Conservation (phyloP, 2,329 filamentous ascomycete species). For the Xylariaceae sp. region DNA sequence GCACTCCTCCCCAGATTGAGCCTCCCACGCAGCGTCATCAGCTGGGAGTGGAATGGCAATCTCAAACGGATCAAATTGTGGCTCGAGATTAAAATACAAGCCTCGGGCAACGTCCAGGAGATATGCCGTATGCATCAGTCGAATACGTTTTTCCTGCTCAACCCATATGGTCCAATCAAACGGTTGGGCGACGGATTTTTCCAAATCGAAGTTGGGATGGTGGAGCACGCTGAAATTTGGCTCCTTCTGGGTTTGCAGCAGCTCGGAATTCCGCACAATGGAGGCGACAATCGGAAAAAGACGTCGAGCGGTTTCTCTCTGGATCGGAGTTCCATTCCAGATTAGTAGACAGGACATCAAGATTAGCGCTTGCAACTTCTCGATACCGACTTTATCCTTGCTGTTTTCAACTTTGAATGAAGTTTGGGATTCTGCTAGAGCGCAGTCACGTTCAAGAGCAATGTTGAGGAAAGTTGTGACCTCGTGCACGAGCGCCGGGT, state of each 20-base stretch:
- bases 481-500: slow-evolving; percentile 56
- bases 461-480: slow-evolving; percentile 62
- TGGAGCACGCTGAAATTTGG: slow-evolving; percentile 56
- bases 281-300: slow-evolving; percentile 54
- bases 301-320: slow-evolving; percentile 59
- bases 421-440: slow-evolving; percentile 38
- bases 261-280: slow-evolving; percentile 52
- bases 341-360: slow-evolving; percentile 59
- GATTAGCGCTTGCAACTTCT: slow-evolving; percentile 64
- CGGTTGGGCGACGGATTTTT: slow-evolving; percentile 44
- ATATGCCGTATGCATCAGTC: slow-evolving; percentile 62
- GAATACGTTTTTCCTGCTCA: slow-evolving; percentile 64
- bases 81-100: slow-evolving; percentile 66
- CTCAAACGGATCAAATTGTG: slow-evolving; percentile 61
- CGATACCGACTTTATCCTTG: slow-evolving; percentile 45
- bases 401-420: slow-evolving; percentile 39
- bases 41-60: slow-evolving; percentile 64
- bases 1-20: slow-evolving; percentile 54
- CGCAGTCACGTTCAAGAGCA: slow-evolving; percentile 55
- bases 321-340: slow-evolving; percentile 66
- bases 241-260: slow-evolving; percentile 51
- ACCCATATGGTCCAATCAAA: slow-evolving; percentile 67
- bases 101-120: slow-evolving; percentile 61
- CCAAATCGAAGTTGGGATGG: slow-evolving; percentile 47
- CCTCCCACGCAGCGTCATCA: slow-evolving; percentile 73